Evolutionary conservation across 2,329 filamentous ascomycete species (phyloP), one percentile per base, ranked within the genome.

Genomic region (Venturia effusa): DNA sequence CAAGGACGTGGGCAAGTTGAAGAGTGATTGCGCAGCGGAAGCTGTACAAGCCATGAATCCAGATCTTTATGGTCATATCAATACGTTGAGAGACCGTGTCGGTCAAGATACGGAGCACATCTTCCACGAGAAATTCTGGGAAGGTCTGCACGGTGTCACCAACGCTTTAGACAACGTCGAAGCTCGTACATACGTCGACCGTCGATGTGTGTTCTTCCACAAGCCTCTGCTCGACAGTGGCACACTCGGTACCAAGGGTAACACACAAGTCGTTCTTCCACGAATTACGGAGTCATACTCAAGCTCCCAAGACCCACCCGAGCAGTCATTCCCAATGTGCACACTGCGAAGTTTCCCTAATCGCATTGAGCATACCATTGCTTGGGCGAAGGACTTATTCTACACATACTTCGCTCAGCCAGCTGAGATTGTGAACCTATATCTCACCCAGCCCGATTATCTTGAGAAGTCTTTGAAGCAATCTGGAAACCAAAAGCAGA

Each of bases 251-350:
- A 97, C 95, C 65, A 99, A 99, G 82, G 94, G 94, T 71, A 99
- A 99, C 79, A 96, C 92, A 7, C 94, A 99, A 73, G 94, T 99
- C 66, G 87, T 99, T 60, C 83, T 99, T 64, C 95, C 94, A 13
- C 84, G 86, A 69, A 79, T 97, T 67, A 97, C 94, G 0, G 95
- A 99, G 76, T 97, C 94, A 0, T 99, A 99, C 79, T 97, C 94
- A 0, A 91, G 88, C 71, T 97, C 94, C 24, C 93, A 97, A 74
- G 95, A 99, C 74, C 94, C 94, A 0, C 94, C 94, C 0, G 95
- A 99, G 81, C 92, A 97, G 79, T 96, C 94, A 0, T 97, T 99
- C 83, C 94, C 94, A 0, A 97, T 97, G 92, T 99, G 94, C 76
- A 97, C 94, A 5, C 83, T 99, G 67, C 86, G 90, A 72, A 97